These are phyloP conservation scores for Cardiosporidium cionae DNA, from an alignment of 169 alveolate species.

Conservation along the genomic window DNA sequence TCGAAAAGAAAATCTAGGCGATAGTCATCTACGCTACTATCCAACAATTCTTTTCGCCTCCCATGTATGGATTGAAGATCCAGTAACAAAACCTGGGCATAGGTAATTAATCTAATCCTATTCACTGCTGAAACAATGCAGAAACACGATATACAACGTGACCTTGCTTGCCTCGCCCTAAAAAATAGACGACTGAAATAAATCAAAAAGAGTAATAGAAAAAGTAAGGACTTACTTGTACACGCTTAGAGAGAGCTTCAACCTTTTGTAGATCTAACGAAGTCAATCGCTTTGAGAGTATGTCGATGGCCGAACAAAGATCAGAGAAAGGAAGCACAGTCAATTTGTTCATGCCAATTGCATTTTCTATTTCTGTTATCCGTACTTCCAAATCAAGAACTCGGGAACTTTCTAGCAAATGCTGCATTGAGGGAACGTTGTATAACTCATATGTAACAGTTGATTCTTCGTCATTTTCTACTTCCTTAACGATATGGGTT, in stretches of 20 bases:
- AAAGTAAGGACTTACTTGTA: neutral
- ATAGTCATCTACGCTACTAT: constrained; percentile 18
- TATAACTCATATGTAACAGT: neutral
- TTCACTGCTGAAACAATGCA: too few relatives aligned
- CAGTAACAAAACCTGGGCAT: neutral
- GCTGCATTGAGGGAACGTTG: neutral
- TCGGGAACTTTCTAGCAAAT: neutral
- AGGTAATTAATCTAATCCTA: neutral
- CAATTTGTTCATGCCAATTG: neutral
- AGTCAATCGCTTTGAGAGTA: neutral
- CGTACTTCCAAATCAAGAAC: neutral
- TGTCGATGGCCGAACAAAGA: neutral
- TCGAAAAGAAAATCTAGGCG: constrained; percentile 27
- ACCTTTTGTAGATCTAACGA: neutral
- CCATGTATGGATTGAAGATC: neutral
- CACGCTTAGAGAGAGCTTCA: neutral
- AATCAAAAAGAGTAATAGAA: too few relatives aligned
- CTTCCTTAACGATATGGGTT: too few relatives aligned
- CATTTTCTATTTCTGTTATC: neutral
- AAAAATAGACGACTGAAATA: too few relatives aligned
- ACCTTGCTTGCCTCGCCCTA: too few relatives aligned
- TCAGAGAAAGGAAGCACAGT: neutral
- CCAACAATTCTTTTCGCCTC: neutral
- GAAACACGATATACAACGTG: too few relatives aligned
- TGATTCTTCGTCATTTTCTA: neutral